phyloP scores from a whole-genome alignment of 371 early-diverging fungal species.

The Haplosporangium sp. region DNA sequence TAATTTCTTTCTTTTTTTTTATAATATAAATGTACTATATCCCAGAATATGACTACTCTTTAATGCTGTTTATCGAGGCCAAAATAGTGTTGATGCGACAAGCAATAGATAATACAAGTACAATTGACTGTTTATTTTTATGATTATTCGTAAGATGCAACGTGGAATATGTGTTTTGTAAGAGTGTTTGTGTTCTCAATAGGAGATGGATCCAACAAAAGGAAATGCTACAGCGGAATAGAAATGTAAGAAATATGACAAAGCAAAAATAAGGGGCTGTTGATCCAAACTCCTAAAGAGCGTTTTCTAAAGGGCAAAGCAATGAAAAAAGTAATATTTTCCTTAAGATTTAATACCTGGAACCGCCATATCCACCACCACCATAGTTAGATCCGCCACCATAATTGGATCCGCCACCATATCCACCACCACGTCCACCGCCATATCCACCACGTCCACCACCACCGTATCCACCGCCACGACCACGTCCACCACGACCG shows the following conservation, averaged over 20 bases:
- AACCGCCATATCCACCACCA: conserved; percentile 32
- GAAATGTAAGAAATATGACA: not conserved
- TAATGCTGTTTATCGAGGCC: no score
- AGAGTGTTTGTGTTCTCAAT: not conserved
- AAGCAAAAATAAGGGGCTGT: not conserved
- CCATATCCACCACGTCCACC: conserved; percentile 54
- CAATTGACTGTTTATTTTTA: not conserved
- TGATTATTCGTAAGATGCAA: conserved; percentile 1
- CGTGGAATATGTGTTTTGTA: not conserved
- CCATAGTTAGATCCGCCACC: conserved; percentile 26
- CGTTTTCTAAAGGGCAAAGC: not conserved
- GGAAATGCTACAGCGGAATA: not conserved
- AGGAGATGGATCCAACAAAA: not conserved
- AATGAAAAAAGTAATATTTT: not conserved
- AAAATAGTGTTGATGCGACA: no score
- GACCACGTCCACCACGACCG: conserved; percentile 64
- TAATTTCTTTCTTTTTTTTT: not conserved
- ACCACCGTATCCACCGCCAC: conserved; percentile 64
- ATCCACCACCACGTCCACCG: conserved; percentile 44
- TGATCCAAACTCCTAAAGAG: not conserved
- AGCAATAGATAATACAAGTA: not conserved
- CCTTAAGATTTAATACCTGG: conserved; percentile 26
- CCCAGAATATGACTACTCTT: no score
- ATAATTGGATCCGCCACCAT: conserved; percentile 23
- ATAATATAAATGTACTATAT: not conserved